Evolutionary conservation across 2,329 filamentous ascomycete species (phyloP), one percentile per base, ranked within the genome.

Genomic region (Coniella vitis): DNA sequence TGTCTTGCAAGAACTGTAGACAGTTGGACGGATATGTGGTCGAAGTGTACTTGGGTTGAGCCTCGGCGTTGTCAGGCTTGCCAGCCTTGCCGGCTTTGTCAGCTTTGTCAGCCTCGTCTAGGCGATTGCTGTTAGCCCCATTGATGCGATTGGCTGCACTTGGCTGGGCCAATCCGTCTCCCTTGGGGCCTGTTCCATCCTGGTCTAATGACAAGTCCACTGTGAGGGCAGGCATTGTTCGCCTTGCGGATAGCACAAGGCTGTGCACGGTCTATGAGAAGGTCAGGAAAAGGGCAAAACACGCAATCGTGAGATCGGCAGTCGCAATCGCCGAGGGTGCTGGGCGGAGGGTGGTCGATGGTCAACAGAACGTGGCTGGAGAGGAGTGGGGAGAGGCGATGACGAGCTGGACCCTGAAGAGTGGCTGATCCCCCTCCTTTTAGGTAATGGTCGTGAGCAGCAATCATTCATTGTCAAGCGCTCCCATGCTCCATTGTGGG

Each of bases 11-110:
- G 43, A 48, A 39, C 1, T 42, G 51, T 7, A 49, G 34, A 13
- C 51, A 52, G n/a, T 52, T 52, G 4, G 50, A 52, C 4, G 50
- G 50, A 36, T 52, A 52, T 12, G 50, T 45, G 1, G 50, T 52
- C 3, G 42, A 35, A 8, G 38, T 52, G n/a, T 49, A 49, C 16
- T 29, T 38, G 1, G 50, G 47, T 0, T 8, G 19, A 4, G 39
- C 29, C 25, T 22, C 32, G 39, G 44, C 44, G 16, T 21, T 19
- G n/a, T 29, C 22, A 4, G 16, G 21, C 12, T 13, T 14, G 3
- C 22, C 35, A 3, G 17, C 19, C 13, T 22, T 38, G 4, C 17
- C 34, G 29, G 25, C 17, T 22, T 34, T 17, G 29, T 44, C 48
- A 9, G n/a, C n/a, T 38, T 47, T 16, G 29, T 47, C 10, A 31